Conservation (phyloP, 2,329 filamentous ascomycete genomes). For the Thelonectria blattea region DNA sequence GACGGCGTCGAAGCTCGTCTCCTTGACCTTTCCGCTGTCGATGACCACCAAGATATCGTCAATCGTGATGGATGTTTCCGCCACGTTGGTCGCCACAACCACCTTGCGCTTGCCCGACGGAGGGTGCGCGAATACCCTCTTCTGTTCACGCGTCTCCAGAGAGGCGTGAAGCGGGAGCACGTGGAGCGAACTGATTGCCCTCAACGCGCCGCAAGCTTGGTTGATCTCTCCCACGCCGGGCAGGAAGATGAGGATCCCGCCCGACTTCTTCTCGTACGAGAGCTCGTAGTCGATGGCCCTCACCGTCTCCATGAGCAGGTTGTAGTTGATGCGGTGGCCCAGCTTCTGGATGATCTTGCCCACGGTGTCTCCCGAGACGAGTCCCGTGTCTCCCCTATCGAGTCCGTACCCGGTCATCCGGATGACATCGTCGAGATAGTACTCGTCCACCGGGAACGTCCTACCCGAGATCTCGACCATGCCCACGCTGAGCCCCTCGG, state of each 20-base stretch:
- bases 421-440: slow-evolving; percentile 87
- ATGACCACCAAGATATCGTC: slow-evolving; percentile 97
- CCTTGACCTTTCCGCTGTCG: slow-evolving; percentile 93
- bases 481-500: slow-evolving; percentile 71
- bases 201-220: slow-evolving; percentile 73
- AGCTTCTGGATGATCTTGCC: slow-evolving; percentile 75
- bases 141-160: slow-evolving; percentile 85
- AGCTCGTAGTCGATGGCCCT: slow-evolving; percentile 82
- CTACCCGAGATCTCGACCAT: slow-evolving; percentile 86
- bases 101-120: slow-evolving; percentile 87
- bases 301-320: slow-evolving; percentile 80
- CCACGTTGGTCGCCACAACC: slow-evolving; percentile 94
- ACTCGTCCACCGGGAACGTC: slow-evolving; percentile 88
- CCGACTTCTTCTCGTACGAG: slow-evolving; percentile 64
- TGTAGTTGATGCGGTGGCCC: slow-evolving; percentile 89
- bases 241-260: slow-evolving; percentile 94
- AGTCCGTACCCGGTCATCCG: slow-evolving; percentile 75
- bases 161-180: slow-evolving; percentile 91
- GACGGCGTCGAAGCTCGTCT: slow-evolving; percentile 89
- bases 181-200: slow-evolving; percentile 67
- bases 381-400: slow-evolving; percentile 54
- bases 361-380: slow-evolving; percentile 60
- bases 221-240: slow-evolving; percentile 93
- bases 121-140: slow-evolving; percentile 78
- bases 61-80: slow-evolving; percentile 98